Evolutionary conservation across 148 eudicot species (phyloP), one percentile per base, ranked within the genome.

Genomic region (Nepenthes mirabilis): DNA sequence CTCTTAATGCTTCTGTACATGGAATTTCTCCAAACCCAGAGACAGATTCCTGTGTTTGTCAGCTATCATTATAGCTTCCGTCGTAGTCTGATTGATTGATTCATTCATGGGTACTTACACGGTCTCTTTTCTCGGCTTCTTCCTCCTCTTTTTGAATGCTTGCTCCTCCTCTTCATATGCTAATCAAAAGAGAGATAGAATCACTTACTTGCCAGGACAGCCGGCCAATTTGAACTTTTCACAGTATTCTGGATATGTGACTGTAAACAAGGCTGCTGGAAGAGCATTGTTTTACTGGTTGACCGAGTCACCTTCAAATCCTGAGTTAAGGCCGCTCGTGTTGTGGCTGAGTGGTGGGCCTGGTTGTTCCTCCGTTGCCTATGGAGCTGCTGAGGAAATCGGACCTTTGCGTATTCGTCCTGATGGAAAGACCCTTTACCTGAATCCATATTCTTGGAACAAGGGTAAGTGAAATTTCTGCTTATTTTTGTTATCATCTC

Each of bases 271-370:
- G 64, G 36, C 67, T 48, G 87, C 89, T 45, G 91, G 95, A 51
- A 80, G 82, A 73, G 87, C 95, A 69, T 55, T 91, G 75, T 91
- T 87, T 79, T 91, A 91, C 65, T 91, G 97, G 97, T 71, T 87
- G 47, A 77, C 74, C 55, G 97, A 91, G 71, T 72, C 97, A 48
- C 78, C 89, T 0, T 53, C 68, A 8, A 67, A 62, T 9, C 66
- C 91, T 3, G 78, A 83, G 37, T 47, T 76, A 33, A 91, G 86
- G 71, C 95, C 97, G 36, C 74, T 87, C 9, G 65, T 91, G 6
- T 78, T 91, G 69, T 87, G 95, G 97, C 87, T 91, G 36, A 91
- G 87, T 83, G 97, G 97, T 34, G 97, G 95, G 1, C 97, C 95
- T 62, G 97, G 97, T 63, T 91, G 97, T 62, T 91, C 97, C 32